Conservation (phyloP, 2,329 filamentous ascomycete species). For the Proliferodiscus dingleyae region DNA sequence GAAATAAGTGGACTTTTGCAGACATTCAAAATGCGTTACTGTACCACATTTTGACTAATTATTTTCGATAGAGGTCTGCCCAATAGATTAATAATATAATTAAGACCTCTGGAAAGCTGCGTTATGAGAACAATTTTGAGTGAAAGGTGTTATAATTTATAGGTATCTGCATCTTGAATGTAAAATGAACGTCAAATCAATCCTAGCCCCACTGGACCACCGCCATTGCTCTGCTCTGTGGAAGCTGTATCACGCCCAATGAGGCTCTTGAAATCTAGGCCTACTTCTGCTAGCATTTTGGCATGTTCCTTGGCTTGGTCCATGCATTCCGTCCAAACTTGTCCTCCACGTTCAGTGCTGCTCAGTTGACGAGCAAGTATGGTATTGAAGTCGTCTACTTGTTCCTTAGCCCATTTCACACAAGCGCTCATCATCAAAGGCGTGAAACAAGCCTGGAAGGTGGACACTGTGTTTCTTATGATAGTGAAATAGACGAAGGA, state of each 20-base stretch:
- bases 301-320: constrained; percentile 77
- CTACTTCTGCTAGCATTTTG: constrained; percentile 74
- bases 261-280: constrained; percentile 81
- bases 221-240: constrained; percentile 8
- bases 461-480: constrained; percentile 87
- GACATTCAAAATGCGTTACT: too few species aligned
- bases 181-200: constrained; percentile 17
- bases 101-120: too few species aligned
- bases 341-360: constrained; percentile 71
- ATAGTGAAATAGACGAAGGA: constrained; percentile 94
- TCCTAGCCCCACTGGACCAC: constrained; percentile 38
- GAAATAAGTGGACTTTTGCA: too few species aligned
- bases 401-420: constrained; percentile 97
- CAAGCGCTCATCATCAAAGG: constrained; percentile 85
- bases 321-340: constrained; percentile 79
- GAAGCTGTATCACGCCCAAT: constrained; percentile 54
- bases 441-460: constrained; percentile 84
- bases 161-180: not conserved
- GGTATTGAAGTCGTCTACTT: constrained; percentile 85
- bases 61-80: too few species aligned
- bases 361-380: constrained; percentile 80
- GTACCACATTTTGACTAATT: too few species aligned
- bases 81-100: too few species aligned
- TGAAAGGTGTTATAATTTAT: too few species aligned
- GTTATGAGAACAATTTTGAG: too few species aligned